Evolutionary conservation across 2,329 filamentous ascomycete species (phyloP), one percentile per base, ranked within the genome.

Genomic region (Zymoseptoria brevis): DNA sequence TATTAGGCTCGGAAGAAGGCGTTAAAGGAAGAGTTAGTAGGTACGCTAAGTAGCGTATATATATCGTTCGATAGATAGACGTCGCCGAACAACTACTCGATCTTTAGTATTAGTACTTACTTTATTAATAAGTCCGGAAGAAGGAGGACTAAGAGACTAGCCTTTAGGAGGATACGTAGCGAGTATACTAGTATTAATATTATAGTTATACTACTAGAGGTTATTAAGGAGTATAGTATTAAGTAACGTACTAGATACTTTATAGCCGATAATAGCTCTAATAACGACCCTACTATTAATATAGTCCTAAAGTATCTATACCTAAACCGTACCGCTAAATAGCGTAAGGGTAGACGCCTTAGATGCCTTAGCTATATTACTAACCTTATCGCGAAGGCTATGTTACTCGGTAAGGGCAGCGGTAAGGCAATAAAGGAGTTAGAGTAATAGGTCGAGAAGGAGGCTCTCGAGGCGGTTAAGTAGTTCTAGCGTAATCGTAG

Each of bases 311-410:
- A 53, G 19, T 5, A 24, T 11, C 55, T 57, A 19, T 57, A 53
- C 53, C 49, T 30, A 50, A 50, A 52, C 48, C n/a, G 30, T 11
- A 57, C 22, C 21, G 49, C 30, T 35, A 57, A 53, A 35, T 50
- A 57, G 19, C 29, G 29, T 21, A 50, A 51, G 41, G 29, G 49
- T 13, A 48, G 29, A 16, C 48, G 55, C 22, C 55, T 57, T 9
- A 22, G 55, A 19, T 57, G 19, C 45, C 50, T 57, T 22, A 35
- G 55, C 49, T 50, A 57, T 57, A 57, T 57, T 53, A 57, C 24
- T 26, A 57, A 57, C 49, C 55, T 57, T 24, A 35, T 35, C 45
- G 29, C 49, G 11, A 50, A 53, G 30, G 55, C 55, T 24, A 57
- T 57, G 21, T 51, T 57, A 16, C 49, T 57, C 24, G 55, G 55